Evolutionary conservation across 176 grass and related monocot species (phyloP).

Genomic region (Pharus latifolius): DNA sequence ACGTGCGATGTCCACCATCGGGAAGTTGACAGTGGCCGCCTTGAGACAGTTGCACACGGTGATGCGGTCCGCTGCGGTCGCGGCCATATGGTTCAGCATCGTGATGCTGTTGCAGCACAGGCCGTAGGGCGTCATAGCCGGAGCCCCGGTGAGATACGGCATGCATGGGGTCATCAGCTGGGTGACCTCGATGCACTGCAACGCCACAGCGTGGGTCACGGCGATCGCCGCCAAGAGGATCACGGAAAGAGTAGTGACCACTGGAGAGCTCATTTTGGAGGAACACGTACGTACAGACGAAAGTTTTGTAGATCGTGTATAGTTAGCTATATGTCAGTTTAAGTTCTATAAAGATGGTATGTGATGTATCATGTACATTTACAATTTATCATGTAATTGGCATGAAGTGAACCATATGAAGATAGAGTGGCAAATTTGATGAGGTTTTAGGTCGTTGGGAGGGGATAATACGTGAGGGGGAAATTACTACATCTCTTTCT

Average conservation of each 20-base stretch:
- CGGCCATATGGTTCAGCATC: conserved; percentile 34
- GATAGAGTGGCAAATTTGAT: too few species aligned
- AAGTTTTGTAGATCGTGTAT: too few species aligned
- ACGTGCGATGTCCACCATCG: conserved; percentile 14
- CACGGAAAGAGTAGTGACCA: neutral
- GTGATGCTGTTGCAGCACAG: conserved; percentile 43
- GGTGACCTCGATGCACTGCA: conserved; percentile 29
- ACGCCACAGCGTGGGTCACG: neutral
- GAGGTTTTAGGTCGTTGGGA: too few species aligned
- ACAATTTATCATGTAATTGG: too few species aligned
- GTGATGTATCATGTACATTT: too few species aligned
- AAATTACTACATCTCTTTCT: too few species aligned
- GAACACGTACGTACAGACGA: too few species aligned
- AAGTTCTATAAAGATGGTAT: too few species aligned
- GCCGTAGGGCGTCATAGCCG: conserved; percentile 37
- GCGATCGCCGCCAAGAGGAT: neutral
- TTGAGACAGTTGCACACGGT: conserved; percentile 37
- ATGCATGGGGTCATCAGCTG: conserved; percentile 40
- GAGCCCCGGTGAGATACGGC: conserved; percentile 31
- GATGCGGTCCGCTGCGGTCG: conserved; percentile 16
- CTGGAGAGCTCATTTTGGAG: neutral
- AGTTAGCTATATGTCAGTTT: too few species aligned
- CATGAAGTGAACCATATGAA: too few species aligned
- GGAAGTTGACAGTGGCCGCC: conserved; percentile 13
- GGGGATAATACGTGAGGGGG: too few species aligned